A percentile compares a stretch with the other conserved stretches of the same genome.
Conservation (phyloP, 2,329 filamentous ascomycete genomes). For the Aureobasidium sp. region DNA sequence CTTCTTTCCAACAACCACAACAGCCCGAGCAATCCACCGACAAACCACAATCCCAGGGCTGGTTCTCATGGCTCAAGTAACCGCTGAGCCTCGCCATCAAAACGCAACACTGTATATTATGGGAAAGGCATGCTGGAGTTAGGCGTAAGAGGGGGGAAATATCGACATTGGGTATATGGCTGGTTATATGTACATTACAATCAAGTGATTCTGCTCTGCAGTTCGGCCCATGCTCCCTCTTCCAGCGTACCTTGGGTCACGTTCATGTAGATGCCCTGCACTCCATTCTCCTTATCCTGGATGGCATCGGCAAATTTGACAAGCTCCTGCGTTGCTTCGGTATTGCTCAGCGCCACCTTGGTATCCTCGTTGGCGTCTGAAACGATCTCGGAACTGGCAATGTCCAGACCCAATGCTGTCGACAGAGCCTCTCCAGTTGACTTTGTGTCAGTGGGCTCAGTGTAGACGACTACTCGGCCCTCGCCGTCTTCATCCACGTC, state of each 20-base stretch:
- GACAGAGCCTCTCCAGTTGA: constrained; percentile 57
- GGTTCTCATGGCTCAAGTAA: constrained; percentile 15
- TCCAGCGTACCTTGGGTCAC: constrained; percentile 31
- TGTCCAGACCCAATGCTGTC: constrained; percentile 54
- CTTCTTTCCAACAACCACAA: not conserved
- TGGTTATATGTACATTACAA: constrained; percentile 14
- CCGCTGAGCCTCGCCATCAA: not conserved
- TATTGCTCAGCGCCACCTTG: constrained; percentile 53
- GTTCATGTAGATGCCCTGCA: constrained; percentile 76
- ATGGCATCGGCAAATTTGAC: constrained; percentile 51
- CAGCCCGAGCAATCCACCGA: not conserved
- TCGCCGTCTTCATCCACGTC: constrained; percentile 62
- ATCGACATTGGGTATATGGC: constrained; percentile 17
- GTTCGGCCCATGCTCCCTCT: constrained; percentile 31
- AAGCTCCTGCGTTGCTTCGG: constrained; percentile 49
- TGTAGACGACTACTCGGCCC: constrained; percentile 63
- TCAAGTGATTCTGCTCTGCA: constrained; percentile 27
- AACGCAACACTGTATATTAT: constrained; percentile 1
- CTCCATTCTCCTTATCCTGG: constrained; percentile 56
- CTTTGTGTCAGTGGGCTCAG: constrained; percentile 57
- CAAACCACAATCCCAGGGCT: not conserved
- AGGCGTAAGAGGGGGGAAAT: not conserved
- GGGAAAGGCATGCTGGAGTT: not conserved
- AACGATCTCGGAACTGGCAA: constrained; percentile 70
- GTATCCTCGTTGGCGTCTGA: constrained; percentile 81